These are phyloP conservation scores for Aphanoascus verrucosus DNA, from an alignment of 2,329 filamentous ascomycete species.

Conservation along the genomic window DNA sequence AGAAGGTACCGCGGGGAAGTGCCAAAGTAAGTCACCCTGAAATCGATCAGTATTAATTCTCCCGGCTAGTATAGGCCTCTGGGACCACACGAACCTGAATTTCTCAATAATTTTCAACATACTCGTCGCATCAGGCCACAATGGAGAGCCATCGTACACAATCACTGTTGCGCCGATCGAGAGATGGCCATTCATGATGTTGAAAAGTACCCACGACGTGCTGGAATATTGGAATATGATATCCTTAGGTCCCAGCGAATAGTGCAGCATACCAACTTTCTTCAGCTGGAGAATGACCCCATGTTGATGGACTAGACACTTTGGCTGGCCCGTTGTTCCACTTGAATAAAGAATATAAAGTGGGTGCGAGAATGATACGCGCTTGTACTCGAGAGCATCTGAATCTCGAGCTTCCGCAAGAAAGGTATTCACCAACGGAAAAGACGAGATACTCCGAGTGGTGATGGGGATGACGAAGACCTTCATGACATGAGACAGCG, in stretches of 20 bases:
- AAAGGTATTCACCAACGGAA: slow-evolving; percentile 24
- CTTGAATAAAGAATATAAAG: slow-evolving; percentile 37
- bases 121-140: slow-evolving; percentile 31
- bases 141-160: slow-evolving; percentile 36
- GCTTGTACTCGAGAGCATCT: slow-evolving; percentile 29
- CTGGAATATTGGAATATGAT: slow-evolving; percentile 39
- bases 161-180: slow-evolving; percentile 26
- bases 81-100: slow-evolving; percentile 18
- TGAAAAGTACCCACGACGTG: slow-evolving; percentile 41
- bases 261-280: slow-evolving; percentile 37
- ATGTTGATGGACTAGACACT: slow-evolving; percentile 39
- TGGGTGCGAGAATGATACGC: slow-evolving; percentile 34
- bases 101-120: slow-evolving; percentile 30
- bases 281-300: slow-evolving; percentile 36
- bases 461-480: slow-evolving; percentile 20
- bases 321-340: slow-evolving; percentile 37
- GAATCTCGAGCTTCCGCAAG: slow-evolving; percentile 22
- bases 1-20: slow-evolving; percentile 37
- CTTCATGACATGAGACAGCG: slow-evolving; percentile 19
- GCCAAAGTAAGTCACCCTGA: slow-evolving; percentile 35
- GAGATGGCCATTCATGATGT: slow-evolving; percentile 37
- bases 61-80: neutral
- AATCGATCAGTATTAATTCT: neutral
- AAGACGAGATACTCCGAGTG: slow-evolving; percentile 15
- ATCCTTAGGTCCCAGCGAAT: slow-evolving; percentile 31